Evolutionary conservation across 305 asterid species (phyloP).

Genomic region (Ilex paraguariensis): DNA sequence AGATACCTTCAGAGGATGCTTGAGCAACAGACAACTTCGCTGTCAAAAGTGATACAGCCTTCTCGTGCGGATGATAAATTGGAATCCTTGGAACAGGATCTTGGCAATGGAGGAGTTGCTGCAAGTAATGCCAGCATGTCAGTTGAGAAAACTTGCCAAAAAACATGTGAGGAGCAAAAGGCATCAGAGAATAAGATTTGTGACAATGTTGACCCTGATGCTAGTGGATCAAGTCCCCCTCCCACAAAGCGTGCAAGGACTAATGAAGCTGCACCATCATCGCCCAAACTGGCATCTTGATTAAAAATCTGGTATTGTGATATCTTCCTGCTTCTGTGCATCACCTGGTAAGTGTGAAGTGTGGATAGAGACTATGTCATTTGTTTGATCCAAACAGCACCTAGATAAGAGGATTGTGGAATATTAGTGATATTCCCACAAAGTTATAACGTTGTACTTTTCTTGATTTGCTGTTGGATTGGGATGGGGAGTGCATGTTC

Average conservation of each 20-base stretch:
- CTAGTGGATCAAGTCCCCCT: background rate
- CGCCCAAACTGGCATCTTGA: too few relatives aligned
- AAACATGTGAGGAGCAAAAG: slow-evolving; percentile 15
- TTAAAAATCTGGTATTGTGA: too few relatives aligned
- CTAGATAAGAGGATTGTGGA: too few relatives aligned
- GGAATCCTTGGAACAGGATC: slow-evolving; percentile 19
- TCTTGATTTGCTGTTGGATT: too few relatives aligned
- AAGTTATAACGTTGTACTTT: too few relatives aligned
- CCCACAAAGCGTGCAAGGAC: slow-evolving; percentile 38
- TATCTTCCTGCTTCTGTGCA: too few relatives aligned
- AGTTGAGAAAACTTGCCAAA: slow-evolving; percentile 7
- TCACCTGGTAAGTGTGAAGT: too few relatives aligned
- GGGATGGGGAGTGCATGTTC: too few relatives aligned
- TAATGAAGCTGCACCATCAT: slow-evolving; percentile 15
- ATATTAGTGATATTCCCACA: too few relatives aligned
- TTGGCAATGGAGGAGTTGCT: slow-evolving; percentile 14
- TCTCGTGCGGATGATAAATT: slow-evolving; percentile 12
- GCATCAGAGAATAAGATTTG: slow-evolving; percentile 15
- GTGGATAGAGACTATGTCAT: too few relatives aligned
- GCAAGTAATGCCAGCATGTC: slow-evolving; percentile 17
- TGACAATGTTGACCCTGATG: slow-evolving; percentile 23
- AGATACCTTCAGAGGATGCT: slow-evolving; percentile 69
- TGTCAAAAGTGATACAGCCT: slow-evolving; percentile 2
- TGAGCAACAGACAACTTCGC: slow-evolving; percentile 45
- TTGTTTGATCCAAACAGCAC: too few relatives aligned